Percentiles rank a stretch among this genome's conserved stretches.
phyloP scores from a whole-genome alignment of 108 stramenopile genomes.

The Pinguiococcus pyrenoidosus region DNA sequence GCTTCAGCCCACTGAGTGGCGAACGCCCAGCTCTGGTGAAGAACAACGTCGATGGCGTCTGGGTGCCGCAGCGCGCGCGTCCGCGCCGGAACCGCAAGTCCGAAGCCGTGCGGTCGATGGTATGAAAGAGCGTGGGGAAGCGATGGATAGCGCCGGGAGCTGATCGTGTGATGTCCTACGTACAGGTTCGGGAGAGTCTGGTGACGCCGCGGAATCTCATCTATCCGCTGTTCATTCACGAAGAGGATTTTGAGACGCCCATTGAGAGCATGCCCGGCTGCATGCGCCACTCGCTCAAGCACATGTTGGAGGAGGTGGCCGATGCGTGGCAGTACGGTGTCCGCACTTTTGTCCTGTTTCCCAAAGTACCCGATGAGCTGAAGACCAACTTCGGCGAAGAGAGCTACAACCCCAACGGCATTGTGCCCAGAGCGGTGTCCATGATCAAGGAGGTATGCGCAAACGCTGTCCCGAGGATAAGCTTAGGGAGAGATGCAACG shows the following conservation, averaged over 20 bases:
- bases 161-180: too few relatives aligned
- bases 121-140: too few relatives aligned
- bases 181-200: slow-evolving; percentile 85
- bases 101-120: slow-evolving; percentile 74
- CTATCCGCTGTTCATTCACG: slow-evolving; percentile 95
- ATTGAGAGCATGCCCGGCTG: slow-evolving; percentile 93
- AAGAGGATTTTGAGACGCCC: slow-evolving; percentile 59
- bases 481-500: too few relatives aligned
- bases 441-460: slow-evolving; percentile 74
- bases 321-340: slow-evolving; percentile 72
- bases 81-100: slow-evolving; percentile 91
- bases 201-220: slow-evolving; percentile 89
- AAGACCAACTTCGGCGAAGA: slow-evolving; percentile 89
- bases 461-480: too few relatives aligned
- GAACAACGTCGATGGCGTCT: too few relatives aligned
- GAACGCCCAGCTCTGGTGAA: too few relatives aligned
- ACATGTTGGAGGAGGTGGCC: slow-evolving; percentile 77
- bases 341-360: slow-evolving; percentile 79
- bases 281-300: slow-evolving; percentile 60
- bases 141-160: too few relatives aligned
- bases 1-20: too few relatives aligned
- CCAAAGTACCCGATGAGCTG: slow-evolving; percentile 65
- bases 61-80: slow-evolving; percentile 43
- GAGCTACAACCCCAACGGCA: slow-evolving; percentile 89
- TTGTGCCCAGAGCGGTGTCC: slow-evolving; percentile 77